Evolutionary conservation across 2,329 filamentous ascomycete species (phyloP).

Genomic region (Diaporthe citrichinensis): DNA sequence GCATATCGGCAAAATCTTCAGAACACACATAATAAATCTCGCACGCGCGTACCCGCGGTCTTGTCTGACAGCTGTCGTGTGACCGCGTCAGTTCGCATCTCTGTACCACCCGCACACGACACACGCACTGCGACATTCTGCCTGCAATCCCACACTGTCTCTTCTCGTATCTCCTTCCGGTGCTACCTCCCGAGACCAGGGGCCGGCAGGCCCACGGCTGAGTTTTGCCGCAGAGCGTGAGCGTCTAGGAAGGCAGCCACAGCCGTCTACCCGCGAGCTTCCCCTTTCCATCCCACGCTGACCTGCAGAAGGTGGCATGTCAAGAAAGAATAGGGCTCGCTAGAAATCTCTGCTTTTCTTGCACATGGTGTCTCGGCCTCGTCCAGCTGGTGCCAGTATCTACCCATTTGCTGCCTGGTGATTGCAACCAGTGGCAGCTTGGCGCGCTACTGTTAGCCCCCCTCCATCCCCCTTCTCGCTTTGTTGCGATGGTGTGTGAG

Average conservation of each 20-base stretch:
- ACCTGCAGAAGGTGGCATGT: background rate
- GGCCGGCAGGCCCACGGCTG: background rate
- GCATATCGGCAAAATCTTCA: background rate
- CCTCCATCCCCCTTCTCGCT: background rate
- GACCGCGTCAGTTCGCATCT: conserved; percentile 9
- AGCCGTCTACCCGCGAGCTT: background rate
- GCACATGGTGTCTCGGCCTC: background rate
- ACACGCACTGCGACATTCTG: conserved; percentile 6
- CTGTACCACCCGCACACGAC: background rate
- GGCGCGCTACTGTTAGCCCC: conserved; percentile 9
- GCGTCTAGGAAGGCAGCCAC: background rate
- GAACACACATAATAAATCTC: background rate
- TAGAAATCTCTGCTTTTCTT: background rate
- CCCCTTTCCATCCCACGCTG: background rate
- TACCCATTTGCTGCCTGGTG: background rate
- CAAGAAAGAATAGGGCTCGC: background rate
- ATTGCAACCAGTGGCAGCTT: conserved; percentile 5
- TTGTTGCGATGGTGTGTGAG: conserved; percentile 26
- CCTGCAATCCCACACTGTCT: conserved; percentile 3
- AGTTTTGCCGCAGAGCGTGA: background rate
- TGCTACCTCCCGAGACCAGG: conserved; percentile 20
- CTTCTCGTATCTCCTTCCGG: conserved; percentile 17
- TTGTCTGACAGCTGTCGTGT: conserved; percentile 31
- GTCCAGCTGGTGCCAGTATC: background rate
- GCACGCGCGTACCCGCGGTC: background rate